Conservation (phyloP, 2,329 filamentous ascomycete genomes). For the Aspergillus texensis region DNA sequence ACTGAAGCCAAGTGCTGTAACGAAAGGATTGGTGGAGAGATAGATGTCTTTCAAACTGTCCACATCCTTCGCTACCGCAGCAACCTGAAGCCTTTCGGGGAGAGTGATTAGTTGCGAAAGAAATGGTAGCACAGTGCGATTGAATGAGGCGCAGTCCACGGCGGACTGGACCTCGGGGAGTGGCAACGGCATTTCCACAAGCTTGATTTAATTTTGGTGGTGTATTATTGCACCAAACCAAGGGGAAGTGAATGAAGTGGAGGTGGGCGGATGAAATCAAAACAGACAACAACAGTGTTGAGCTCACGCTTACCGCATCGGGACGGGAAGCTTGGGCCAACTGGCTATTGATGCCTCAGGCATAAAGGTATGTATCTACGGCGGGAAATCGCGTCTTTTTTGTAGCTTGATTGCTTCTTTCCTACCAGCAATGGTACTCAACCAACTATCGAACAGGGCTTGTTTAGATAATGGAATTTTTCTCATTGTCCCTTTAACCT, state of each 20-base stretch:
- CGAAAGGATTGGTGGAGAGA: slow-evolving; percentile 79
- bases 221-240: background rate
- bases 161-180: slow-evolving; percentile 68
- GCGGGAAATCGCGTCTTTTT: slow-evolving; percentile 7
- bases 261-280: slow-evolving; percentile 6
- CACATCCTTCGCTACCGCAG: slow-evolving; percentile 61
- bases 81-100: slow-evolving; percentile 65
- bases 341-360: background rate
- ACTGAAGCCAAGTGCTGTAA: slow-evolving; percentile 73
- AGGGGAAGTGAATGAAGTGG: background rate
- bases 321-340: slow-evolving; percentile 2
- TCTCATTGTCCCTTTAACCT: background rate
- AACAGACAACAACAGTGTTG: slow-evolving; percentile 11
- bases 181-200: slow-evolving; percentile 60
- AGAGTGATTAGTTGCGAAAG: slow-evolving; percentile 70
- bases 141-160: slow-evolving; percentile 75
- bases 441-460: background rate
- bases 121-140: slow-evolving; percentile 74
- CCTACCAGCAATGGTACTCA: background rate
- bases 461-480: background rate
- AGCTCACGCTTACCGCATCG: slow-evolving; percentile 7
- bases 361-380: background rate
- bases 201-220: background rate
- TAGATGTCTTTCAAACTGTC: slow-evolving; percentile 73
- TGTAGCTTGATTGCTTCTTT: background rate